phyloP scores from a whole-genome alignment of 805 yeast species.

The Saccharomycopsis sp. region DNA sequence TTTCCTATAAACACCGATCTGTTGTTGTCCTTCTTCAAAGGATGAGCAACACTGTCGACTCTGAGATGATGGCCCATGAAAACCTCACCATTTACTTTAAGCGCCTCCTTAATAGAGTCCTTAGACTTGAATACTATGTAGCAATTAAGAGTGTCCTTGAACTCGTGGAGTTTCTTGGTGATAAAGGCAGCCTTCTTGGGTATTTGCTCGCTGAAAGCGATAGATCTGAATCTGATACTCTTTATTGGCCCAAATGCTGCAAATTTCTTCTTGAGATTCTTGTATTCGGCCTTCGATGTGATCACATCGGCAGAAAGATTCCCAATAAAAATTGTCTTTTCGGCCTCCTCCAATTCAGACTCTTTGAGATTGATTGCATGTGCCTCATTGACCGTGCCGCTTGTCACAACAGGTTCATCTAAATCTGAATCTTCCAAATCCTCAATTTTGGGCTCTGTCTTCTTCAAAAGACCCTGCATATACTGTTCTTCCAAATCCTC shows the following conservation, averaged over 20 bases:
- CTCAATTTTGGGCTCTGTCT: constrained; percentile 8
- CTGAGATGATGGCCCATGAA: constrained; percentile 73
- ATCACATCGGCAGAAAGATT: constrained; percentile 66
- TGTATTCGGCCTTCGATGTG: constrained; percentile 53
- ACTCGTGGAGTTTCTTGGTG: constrained; percentile 65
- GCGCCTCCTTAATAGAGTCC: constrained; percentile 37
- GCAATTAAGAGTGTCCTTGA: constrained; percentile 79
- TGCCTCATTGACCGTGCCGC: neutral
- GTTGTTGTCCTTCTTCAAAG: constrained; percentile 76
- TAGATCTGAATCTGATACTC: constrained; percentile 85
- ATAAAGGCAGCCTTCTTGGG: constrained; percentile 90
- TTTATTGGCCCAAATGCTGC: constrained; percentile 40
- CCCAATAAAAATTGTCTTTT: constrained; percentile 81
- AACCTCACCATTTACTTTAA: constrained; percentile 55
- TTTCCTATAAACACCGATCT: constrained; percentile 89
- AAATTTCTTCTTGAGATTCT: constrained; percentile 61
- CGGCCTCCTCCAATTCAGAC: constrained; percentile 69
- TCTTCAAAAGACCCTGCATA: constrained; percentile 15
- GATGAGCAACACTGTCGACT: constrained; percentile 91
- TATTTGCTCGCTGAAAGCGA: constrained; percentile 77
- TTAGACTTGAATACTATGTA: constrained; percentile 69
- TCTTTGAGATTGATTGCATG: constrained; percentile 16
- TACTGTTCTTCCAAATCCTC: constrained; percentile 7
- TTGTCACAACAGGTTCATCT: neutral
- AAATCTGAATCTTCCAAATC: neutral